phyloP scores from a whole-genome alignment of 1,139 yeast genomes.

The Scheffersomyces illinoinensis region DNA sequence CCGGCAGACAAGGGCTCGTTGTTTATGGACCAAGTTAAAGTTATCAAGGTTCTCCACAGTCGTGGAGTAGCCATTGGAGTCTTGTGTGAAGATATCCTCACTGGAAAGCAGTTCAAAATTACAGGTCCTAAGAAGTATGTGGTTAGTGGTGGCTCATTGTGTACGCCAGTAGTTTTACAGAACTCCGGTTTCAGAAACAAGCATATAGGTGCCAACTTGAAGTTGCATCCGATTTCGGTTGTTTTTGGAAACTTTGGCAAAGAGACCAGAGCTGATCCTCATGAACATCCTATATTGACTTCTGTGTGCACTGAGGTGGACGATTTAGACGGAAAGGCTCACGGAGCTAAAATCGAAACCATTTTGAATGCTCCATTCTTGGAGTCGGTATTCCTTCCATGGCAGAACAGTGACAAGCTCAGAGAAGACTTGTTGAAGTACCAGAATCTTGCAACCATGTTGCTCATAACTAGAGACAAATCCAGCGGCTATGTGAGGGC shows the following conservation, averaged over 20 bases:
- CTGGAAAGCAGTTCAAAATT: constrained; percentile 35
- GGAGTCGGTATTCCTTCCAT: constrained; percentile 43
- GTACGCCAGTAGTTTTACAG: constrained; percentile 52
- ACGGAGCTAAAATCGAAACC: constrained; percentile 60
- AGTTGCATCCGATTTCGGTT: constrained; percentile 52
- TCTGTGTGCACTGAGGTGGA: constrained; percentile 50
- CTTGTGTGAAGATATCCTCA: constrained; percentile 29
- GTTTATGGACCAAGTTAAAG: constrained; percentile 51
- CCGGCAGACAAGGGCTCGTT: constrained; percentile 52
- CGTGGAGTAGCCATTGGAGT: constrained; percentile 50
- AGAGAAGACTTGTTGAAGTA: constrained; percentile 40
- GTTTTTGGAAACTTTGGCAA: constrained; percentile 45
- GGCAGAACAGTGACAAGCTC: constrained; percentile 37
- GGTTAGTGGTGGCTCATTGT: constrained; percentile 51
- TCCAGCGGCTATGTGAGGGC: constrained; percentile 41
- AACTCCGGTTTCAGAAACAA: constrained; percentile 55
- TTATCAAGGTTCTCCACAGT: constrained; percentile 38
- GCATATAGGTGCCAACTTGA: constrained; percentile 55
- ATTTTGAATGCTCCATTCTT: constrained; percentile 49
- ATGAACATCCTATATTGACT: constrained; percentile 51
- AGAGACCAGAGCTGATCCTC: constrained; percentile 36
- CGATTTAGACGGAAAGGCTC: constrained; percentile 56
- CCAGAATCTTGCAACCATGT: constrained; percentile 41
- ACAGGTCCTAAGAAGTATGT: constrained; percentile 50
- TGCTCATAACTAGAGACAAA: constrained; percentile 52